A percentile compares a stretch with the other conserved stretches of the same genome.
Conservation (phyloP, 164 flowering plant species). For the Tinospora cordifolia region DNA sequence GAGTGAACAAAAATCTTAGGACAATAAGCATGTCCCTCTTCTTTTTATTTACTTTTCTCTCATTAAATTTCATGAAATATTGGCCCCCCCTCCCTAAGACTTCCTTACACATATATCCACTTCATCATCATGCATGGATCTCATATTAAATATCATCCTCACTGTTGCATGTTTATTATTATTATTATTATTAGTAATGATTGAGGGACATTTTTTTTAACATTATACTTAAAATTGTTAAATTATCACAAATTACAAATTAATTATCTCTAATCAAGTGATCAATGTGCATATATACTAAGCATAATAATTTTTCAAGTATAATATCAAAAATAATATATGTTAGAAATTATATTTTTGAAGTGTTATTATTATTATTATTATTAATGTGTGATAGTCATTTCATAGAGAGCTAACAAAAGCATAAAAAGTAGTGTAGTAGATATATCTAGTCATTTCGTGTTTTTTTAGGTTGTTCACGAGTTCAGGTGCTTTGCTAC, state of each 20-base stretch:
- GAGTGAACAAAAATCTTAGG: conserved; percentile 1
- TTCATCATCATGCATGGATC: background rate
- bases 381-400: background rate
- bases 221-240: too few species aligned
- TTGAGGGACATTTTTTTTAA: too few species aligned
- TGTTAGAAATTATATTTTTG: background rate
- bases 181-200: too few species aligned
- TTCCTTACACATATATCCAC: background rate
- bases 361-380: background rate
- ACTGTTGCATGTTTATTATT: too few species aligned
- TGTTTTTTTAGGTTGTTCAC: background rate
- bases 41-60: background rate
- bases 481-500: background rate
- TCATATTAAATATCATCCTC: background rate
- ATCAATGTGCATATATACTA: too few species aligned
- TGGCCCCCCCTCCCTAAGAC: background rate
- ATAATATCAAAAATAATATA: too few species aligned
- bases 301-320: too few species aligned
- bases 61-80: background rate
- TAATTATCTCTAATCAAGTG: too few species aligned
- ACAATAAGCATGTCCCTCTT: background rate
- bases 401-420: background rate
- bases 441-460: background rate
- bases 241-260: too few species aligned
- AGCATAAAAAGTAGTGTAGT: too few species aligned